These are phyloP conservation scores for Moniliophthora roreri DNA, from an alignment of 1,284 basidiomycete genomes.

Conservation along the genomic window DNA sequence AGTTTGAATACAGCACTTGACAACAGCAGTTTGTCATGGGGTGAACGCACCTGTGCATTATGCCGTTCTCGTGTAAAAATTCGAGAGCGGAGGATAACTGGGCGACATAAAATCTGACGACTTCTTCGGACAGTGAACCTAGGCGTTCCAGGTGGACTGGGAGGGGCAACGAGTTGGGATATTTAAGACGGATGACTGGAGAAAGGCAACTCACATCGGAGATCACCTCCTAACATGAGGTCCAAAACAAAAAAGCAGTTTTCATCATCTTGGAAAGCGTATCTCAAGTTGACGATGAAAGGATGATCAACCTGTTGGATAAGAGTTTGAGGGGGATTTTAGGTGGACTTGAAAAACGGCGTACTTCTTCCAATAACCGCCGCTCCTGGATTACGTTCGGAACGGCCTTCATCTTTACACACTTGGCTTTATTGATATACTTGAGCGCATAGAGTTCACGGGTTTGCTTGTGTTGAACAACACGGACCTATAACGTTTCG, in stretches of 20 bases:
- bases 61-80: slow-evolving; percentile 88
- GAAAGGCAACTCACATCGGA: slow-evolving; percentile 70
- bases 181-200: slow-evolving; percentile 1
- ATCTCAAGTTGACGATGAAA: slow-evolving; percentile 94
- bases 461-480: slow-evolving; percentile 98
- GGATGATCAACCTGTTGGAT: slow-evolving; percentile 85
- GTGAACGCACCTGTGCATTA: slow-evolving; percentile 86
- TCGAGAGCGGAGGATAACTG: slow-evolving; percentile 89
- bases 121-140: slow-evolving; percentile 80
- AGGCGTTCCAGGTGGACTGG: slow-evolving; percentile 91
- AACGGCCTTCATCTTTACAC: slow-evolving; percentile 97
- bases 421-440: slow-evolving; percentile 98
- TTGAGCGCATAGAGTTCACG: slow-evolving; percentile 95
- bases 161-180: slow-evolving; percentile 26
- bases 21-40: background rate
- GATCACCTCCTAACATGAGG: slow-evolving; percentile 96
- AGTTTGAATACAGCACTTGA: too few relatives aligned
- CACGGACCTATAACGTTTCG: slow-evolving; percentile 71
- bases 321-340: slow-evolving; percentile 3
- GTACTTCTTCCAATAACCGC: slow-evolving; percentile 86
- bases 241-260: slow-evolving; percentile 99
- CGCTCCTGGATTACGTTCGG: slow-evolving; percentile 97
- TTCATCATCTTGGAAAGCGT: slow-evolving; percentile 99
- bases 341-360: slow-evolving; percentile 29
- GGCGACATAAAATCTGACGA: slow-evolving; percentile 89